These are phyloP conservation scores for Hypomontagnella submonticulosa DNA, from an alignment of 495 filamentous ascomycete species.

Conservation along the genomic window DNA sequence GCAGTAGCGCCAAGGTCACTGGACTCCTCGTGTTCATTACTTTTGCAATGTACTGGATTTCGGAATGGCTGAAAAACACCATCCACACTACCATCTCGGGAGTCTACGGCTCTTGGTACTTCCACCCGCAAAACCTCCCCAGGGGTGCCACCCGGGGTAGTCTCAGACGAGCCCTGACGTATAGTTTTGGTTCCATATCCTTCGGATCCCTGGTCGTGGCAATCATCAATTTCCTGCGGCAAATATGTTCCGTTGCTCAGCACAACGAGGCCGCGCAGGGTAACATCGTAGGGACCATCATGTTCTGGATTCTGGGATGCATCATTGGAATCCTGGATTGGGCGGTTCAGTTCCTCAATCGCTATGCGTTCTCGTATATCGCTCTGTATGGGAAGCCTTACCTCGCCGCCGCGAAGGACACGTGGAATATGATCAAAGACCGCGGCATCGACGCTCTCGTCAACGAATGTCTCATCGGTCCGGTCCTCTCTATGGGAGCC, in stretches of 20 bases:
- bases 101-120: slow-evolving; percentile 95
- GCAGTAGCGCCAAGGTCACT: slow-evolving; percentile 78
- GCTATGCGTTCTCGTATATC: slow-evolving; percentile 93
- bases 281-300: slow-evolving; percentile 71
- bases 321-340: slow-evolving; percentile 83
- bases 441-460: slow-evolving; percentile 90
- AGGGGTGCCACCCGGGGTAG: slow-evolving; percentile 80
- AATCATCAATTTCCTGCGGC: slow-evolving; percentile 84
- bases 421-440: slow-evolving; percentile 89
- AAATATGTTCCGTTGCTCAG: slow-evolving; percentile 78
- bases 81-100: slow-evolving; percentile 89
- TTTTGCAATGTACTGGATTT: slow-evolving; percentile 92
- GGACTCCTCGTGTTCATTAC: slow-evolving; percentile 87
- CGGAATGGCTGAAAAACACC: slow-evolving; percentile 90
- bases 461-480: slow-evolving; percentile 90
- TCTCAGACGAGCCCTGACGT: slow-evolving; percentile 80
- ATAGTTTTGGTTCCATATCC: slow-evolving; percentile 90
- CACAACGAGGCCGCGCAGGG: slow-evolving; percentile 71
- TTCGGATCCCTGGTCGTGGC: slow-evolving; percentile 87
- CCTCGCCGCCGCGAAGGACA: slow-evolving; percentile 85
- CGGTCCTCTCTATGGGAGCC: slow-evolving; percentile 88
- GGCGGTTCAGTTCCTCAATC: slow-evolving; percentile 80
- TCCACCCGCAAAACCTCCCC: slow-evolving; percentile 72
- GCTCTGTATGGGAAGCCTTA: slow-evolving; percentile 91
- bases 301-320: slow-evolving; percentile 78